Evolutionary conservation across 805 yeast genomes (phyloP), one percentile per base, ranked within the genome.

Genomic region (Cyberlindnera japonica): DNA sequence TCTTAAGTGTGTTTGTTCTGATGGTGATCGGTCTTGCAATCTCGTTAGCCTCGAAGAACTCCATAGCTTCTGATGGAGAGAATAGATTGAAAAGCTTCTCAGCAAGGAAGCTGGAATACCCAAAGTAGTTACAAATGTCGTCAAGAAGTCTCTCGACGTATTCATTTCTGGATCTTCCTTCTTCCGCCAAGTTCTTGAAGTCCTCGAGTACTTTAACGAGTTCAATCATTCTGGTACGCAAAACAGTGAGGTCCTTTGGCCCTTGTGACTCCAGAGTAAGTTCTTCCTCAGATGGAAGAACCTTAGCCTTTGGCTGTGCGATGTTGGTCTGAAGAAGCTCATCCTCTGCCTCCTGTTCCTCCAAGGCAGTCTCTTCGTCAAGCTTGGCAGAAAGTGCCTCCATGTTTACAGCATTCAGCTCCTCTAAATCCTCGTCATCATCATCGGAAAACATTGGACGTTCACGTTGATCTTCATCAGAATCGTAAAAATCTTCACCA

Each of bases 31-130:
- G 99, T 63, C 99, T 78, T 23, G 95, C 84, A 41, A 91, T 86
- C 68, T 93, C 99, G 66, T 93, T 93, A 25, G 99, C 98, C 70
- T 93, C 99, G 55, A 93, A 93, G 59, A 93, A 93, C 65, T 93
- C 99, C 75, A 93, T 77, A 12, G 99, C 98, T 69, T 93, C 99
- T 10, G 93, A 74, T 28, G 98, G 97, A 15, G 95, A 78, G 61
- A 93, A 93, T 46, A 93, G 71, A 54, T 90, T 79, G 71, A 90
- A 93, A 43, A 91, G 73, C 65, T 93, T 91, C 61, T 90, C 96
- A 25, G 99, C 99, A 57, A 93, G 74, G 61, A 83, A 88, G 53
- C 81, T 85, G 12, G 90, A 76, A 67, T 93, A 93, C 13, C 99
- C 98, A 60, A 91, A 93, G 68, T 93, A 93, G 57, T 81, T 85